Conservation (phyloP, 768 basidiomycete genomes). For the Daedaleopsis sinensis region DNA sequence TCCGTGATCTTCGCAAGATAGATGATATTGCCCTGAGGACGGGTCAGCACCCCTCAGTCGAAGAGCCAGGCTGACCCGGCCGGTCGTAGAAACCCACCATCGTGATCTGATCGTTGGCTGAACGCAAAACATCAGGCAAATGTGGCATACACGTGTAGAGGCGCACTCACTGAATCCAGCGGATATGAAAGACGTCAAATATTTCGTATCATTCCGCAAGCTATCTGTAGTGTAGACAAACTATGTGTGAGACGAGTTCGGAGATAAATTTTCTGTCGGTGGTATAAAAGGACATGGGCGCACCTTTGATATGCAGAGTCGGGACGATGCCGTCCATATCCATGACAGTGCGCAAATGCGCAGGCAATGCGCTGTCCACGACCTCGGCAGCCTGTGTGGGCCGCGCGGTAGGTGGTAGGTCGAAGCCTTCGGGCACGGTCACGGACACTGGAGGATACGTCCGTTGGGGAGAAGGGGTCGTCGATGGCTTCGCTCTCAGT, state of each 20-base stretch:
- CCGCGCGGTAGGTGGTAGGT: no score
- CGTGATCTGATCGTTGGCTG: conserved; percentile 78
- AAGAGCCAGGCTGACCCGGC: no score
- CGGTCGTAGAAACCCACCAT: conserved; percentile 1
- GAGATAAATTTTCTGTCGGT: background rate
- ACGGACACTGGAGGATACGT: no score
- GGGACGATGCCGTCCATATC: conserved; percentile 42
- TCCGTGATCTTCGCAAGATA: conserved; percentile 39
- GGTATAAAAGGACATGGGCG: background rate
- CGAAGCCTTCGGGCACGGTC: no score
- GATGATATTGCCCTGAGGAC: conserved; percentile 34
- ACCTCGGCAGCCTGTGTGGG: no score
- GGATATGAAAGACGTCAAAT: conserved; percentile 70
- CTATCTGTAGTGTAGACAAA: conserved; percentile 45
- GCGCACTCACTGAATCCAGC: conserved; percentile 61
- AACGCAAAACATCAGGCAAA: background rate
- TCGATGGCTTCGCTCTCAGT: no score
- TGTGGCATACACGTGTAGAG: background rate
- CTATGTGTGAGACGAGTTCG: no score
- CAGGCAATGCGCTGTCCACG: no score
- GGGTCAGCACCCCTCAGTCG: no score
- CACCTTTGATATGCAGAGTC: conserved; percentile 50
- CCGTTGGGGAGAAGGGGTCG: no score
- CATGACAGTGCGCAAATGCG: no score
- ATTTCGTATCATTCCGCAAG: conserved; percentile 55